Percentiles rank a stretch among this genome's conserved stretches.
These are phyloP conservation scores for Cercospora sp. DNA, from an alignment of 2,329 filamentous ascomycete genomes.

Conservation along the genomic window DNA sequence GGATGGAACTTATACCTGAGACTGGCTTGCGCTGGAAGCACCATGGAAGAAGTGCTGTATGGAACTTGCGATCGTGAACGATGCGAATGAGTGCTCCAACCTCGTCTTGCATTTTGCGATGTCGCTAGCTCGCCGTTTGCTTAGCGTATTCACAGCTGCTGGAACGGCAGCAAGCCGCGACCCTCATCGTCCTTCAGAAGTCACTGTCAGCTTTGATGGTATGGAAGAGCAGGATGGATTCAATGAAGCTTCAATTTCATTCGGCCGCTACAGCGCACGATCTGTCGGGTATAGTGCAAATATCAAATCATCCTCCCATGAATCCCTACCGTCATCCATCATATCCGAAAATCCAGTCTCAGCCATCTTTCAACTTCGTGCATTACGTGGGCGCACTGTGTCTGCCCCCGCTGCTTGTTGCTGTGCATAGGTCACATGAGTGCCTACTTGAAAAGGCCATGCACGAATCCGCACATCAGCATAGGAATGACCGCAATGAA, in stretches of 20 bases:
- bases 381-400: background rate
- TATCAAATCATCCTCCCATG: background rate
- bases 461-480: conserved; percentile 35
- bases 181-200: background rate
- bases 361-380: background rate
- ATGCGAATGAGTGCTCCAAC: background rate
- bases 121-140: background rate
- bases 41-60: background rate
- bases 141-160: background rate
- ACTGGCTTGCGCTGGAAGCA: background rate
- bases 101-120: background rate
- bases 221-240: background rate
- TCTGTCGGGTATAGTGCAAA: conserved; percentile 5
- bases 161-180: background rate
- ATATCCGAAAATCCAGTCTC: background rate
- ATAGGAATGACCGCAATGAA: conserved; percentile 40
- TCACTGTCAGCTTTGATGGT: too few species aligned
- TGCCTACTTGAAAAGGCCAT: conserved; percentile 35
- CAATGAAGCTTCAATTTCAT: background rate
- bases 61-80: background rate
- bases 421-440: too few species aligned
- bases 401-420: background rate
- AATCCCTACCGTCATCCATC: too few species aligned
- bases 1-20: background rate
- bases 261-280: background rate